Percentiles rank a stretch among this genome's conserved stretches.
Conservation (phyloP, 2,329 filamentous ascomycete species). For the Colletotrichum orbiculare region DNA sequence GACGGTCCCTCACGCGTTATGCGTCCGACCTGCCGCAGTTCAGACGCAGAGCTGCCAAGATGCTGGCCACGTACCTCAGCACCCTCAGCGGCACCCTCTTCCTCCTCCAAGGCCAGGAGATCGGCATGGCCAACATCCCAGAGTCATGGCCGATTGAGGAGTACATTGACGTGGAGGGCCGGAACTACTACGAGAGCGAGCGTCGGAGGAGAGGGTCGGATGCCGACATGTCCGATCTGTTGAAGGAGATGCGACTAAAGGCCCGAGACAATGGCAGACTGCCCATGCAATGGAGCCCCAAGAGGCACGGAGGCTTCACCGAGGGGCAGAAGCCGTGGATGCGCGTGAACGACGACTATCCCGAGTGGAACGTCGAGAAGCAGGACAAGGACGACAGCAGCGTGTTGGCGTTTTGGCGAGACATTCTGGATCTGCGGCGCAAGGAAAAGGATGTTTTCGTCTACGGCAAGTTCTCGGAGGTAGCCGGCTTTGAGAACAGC, state of each 20-base stretch:
- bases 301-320: conserved; percentile 57
- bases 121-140: conserved; percentile 38
- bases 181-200: conserved; percentile 50
- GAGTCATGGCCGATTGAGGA: conserved; percentile 54
- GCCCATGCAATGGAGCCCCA: conserved; percentile 61
- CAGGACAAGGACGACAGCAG: conserved; percentile 35
- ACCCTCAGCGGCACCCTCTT: conserved; percentile 58
- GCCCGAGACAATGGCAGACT: conserved; percentile 43
- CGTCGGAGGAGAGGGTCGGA: conserved; percentile 35
- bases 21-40: conserved; percentile 51
- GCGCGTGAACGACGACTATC: conserved; percentile 41
- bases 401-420: conserved; percentile 38
- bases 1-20: conserved; percentile 61
- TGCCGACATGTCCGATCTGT: conserved; percentile 47
- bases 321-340: conserved; percentile 40
- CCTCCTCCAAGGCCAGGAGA: conserved; percentile 63
- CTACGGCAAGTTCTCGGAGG: conserved; percentile 31
- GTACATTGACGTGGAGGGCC: conserved; percentile 56
- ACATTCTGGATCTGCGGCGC: conserved; percentile 35
- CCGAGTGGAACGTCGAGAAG: conserved; percentile 36
- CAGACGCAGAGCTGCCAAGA: conserved; percentile 55
- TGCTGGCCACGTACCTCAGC: conserved; percentile 55
- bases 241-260: conserved; percentile 53
- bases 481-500: conserved; percentile 29
- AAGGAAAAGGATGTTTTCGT: conserved; percentile 40